phyloP scores from a whole-genome alignment of 495 filamentous ascomycete genomes.

The Tricharina praecox region DNA sequence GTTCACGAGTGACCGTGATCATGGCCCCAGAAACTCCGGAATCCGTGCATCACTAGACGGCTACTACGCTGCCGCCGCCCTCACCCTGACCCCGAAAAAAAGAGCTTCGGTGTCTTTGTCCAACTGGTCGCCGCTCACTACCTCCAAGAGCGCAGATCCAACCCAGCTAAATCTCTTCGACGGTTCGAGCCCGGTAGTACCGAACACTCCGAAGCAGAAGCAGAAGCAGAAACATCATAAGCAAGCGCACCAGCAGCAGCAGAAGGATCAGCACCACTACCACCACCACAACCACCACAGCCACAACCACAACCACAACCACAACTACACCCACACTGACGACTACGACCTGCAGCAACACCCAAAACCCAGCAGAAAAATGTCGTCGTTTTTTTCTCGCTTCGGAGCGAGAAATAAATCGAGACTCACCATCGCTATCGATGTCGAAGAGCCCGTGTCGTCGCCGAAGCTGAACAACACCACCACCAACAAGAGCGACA shows the following conservation, averaged over 20 bases:
- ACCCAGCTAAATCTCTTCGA: not conserved
- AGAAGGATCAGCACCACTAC: no score
- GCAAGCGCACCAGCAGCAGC: no score
- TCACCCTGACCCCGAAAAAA: constrained; percentile 3
- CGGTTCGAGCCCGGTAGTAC: no score
- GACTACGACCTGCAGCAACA: constrained; percentile 15
- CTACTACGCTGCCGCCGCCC: constrained; percentile 5
- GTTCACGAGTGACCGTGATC: constrained; percentile 1
- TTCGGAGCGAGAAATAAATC: constrained; percentile 24
- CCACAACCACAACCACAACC: no score
- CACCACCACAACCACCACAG: no score
- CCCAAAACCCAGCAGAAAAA: not conserved
- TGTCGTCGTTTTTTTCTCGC: constrained; percentile 20
- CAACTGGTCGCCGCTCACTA: not conserved
- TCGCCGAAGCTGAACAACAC: not conserved
- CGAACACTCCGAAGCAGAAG: no score
- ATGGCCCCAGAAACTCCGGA: not conserved
- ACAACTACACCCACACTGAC: constrained; percentile 12
- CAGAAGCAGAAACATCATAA: no score
- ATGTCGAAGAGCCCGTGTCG: no score
- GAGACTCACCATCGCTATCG: constrained; percentile 18
- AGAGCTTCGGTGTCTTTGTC: not conserved
- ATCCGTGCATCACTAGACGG: constrained; percentile 5
- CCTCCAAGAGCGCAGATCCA: not conserved
- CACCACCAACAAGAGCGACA: no score